These are phyloP conservation scores for Neofusicoccum kwambonambiense DNA, from an alignment of 2,329 filamentous ascomycete genomes.

Conservation along the genomic window DNA sequence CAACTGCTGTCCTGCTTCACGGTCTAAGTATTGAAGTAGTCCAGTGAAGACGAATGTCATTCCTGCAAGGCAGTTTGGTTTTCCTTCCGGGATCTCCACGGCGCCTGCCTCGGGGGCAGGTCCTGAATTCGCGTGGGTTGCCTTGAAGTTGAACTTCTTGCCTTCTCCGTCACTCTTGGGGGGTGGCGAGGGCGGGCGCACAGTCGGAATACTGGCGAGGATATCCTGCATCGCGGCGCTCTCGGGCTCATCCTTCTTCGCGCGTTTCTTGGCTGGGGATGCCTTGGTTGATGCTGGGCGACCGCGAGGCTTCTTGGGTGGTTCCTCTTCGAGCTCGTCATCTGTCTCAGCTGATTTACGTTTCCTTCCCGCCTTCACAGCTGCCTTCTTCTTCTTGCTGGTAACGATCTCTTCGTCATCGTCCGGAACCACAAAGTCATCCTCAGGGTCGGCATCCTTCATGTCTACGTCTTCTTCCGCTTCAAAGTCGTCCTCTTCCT, in stretches of 20 bases:
- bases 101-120: slow-evolving; percentile 61
- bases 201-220: slow-evolving; percentile 79
- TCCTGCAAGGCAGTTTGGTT: slow-evolving; percentile 85
- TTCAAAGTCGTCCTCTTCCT: slow-evolving; percentile 42
- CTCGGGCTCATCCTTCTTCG: slow-evolving; percentile 68
- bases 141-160: slow-evolving; percentile 78
- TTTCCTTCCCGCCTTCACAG: slow-evolving; percentile 45
- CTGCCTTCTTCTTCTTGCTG: slow-evolving; percentile 34
- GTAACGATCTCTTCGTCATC: slow-evolving; percentile 42
- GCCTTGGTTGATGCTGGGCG: slow-evolving; percentile 39
- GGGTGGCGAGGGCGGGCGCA: slow-evolving; percentile 81
- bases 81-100: slow-evolving; percentile 73
- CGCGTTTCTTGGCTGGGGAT: slow-evolving; percentile 52
- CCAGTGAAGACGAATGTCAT: slow-evolving; percentile 96
- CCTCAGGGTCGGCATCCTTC: slow-evolving; percentile 49
- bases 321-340: slow-evolving; percentile 54
- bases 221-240: slow-evolving; percentile 76
- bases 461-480: slow-evolving; percentile 52
- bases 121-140: slow-evolving; percentile 47
- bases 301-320: slow-evolving; percentile 33
- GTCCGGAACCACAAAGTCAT: slow-evolving; percentile 47
- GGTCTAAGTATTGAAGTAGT: slow-evolving; percentile 72
- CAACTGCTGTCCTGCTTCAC: slow-evolving; percentile 80
- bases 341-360: slow-evolving; percentile 57
- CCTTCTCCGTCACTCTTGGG: slow-evolving; percentile 46